Evolutionary conservation across 805 yeast genomes (phyloP), one percentile per base, ranked within the genome.

Genomic region (Debaryomyces maramus): DNA sequence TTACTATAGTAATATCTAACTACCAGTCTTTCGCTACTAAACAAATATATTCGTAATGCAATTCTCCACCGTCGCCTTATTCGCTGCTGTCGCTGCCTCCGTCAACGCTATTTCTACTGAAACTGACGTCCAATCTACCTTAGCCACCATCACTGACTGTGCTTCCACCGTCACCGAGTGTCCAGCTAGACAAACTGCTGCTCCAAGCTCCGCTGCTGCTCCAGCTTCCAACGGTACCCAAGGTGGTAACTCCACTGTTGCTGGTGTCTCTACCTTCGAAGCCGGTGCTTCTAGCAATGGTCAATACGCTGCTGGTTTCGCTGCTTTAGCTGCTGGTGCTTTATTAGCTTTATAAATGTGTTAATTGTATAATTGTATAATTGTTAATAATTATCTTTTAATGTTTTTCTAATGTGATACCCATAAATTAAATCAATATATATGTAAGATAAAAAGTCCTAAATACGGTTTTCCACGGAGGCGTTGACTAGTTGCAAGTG

Each of bases 281-380:
- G 72, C 59, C 61, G 65, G 59, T 51, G 46, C 40, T 38, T 70
- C 65, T 48, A 51, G 50, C 52, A 60, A 43, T 45, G 48, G 40
- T 44, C 59, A 53, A 54, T 55, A 41, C 51, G 72, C 70, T 46
- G 73, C 63, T 42, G 75, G 73, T 66, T 71, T 64, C 55, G 73
- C 67, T 60, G 73, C 70, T 52, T 61, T 69, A 59, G 73, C 73
- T 59, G 69, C 68, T 38, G 73, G 73, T 67, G 75, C 73, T 62
- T 67, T 69, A 58, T 77, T 83, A 32, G 85, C 89, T 39, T 72
- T 82, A 38, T 83, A 84, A 59, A 53, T 46, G 16, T 18, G 31
- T 27, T 36, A 32, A n/a, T n/a, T n/a, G n/a, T n/a, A n/a, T n/a
- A n/a, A n/a, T n/a, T n/a, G n/a, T n/a, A n/a, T n/a, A n/a, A n/a